Conservation (phyloP, 78 protist species). For the Polysphondylium violaceum region DNA sequence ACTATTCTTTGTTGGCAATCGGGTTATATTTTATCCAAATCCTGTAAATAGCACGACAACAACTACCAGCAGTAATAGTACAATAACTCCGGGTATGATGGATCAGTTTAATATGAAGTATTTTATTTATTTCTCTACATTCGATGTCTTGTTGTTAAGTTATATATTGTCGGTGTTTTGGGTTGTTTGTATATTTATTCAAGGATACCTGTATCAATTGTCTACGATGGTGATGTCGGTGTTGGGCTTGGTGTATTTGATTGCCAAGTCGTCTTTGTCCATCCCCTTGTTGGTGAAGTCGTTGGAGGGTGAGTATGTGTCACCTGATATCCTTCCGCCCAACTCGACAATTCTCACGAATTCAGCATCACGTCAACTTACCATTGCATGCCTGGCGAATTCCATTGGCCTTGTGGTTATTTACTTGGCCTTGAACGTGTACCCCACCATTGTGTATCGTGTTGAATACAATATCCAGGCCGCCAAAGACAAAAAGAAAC, state of each 20-base stretch:
- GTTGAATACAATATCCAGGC: background rate
- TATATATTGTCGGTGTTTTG: slow-evolving; percentile 26
- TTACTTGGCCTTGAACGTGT: slow-evolving; percentile 15
- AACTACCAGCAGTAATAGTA: background rate
- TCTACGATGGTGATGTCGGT: background rate
- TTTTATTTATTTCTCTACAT: slow-evolving; percentile 47
- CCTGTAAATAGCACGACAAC: background rate
- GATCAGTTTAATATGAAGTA: slow-evolving; percentile 45
- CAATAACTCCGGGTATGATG: background rate
- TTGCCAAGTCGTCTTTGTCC: slow-evolving; percentile 12
- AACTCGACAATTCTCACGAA: background rate
- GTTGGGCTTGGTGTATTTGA: background rate
- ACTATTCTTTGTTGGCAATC: slow-evolving; percentile 23
- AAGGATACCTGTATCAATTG: background rate
- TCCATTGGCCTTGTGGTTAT: background rate
- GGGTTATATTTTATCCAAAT: slow-evolving; percentile 40
- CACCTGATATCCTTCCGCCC: background rate
- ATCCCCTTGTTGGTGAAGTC: slow-evolving; percentile 1
- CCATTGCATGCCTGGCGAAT: too few species aligned
- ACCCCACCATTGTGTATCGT: background rate
- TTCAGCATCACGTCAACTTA: slow-evolving; percentile 1
- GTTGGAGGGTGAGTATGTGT: background rate
- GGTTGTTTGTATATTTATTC: background rate
- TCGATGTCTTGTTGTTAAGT: slow-evolving; percentile 32
- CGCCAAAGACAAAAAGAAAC: background rate